Evolutionary conservation across 352 stramenopile genomes (phyloP), one percentile per base, ranked within the genome.

Genomic region (Phytophthora sojae): DNA sequence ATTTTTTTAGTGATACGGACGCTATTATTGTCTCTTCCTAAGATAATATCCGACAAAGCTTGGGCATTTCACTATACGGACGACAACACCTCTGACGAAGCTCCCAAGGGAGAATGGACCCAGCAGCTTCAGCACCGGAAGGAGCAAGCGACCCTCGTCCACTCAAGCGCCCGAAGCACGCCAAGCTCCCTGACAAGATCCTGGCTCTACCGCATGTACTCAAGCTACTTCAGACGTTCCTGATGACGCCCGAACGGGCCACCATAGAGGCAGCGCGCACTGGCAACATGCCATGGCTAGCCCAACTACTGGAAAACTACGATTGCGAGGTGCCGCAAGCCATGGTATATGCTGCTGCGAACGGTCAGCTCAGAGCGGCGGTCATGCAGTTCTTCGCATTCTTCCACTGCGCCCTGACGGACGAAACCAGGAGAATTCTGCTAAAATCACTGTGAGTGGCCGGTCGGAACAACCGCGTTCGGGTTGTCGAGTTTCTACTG

Each of bases 141-240:
- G 35, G 12, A 44, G 9, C 35, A 12, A 44, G 12, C 1, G 35
- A 44, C 35, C 35, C 12, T 44, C 35, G 9, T 44, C 35, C 35
- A 44, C 9, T 55, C 32, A 59, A 49, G 53, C n/a, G 58, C 21
- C 47, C 61, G 4, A 47, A 67, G 14, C 1, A 55, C 4, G 21
- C 32, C 8, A 15, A 19, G 3, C 55, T 68, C 19, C 61, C 52
- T 14, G 12, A 4, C 12, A 19, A 17, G 11, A 19, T 68, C 15
- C 9, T 39, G 25, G 52, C 52, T 14, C 17, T 61, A 17, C 29
- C 39, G 25, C 51, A 61, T 15, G 52, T 68, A n/a, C 14, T 61
- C 25, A 57, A 12, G 4, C 17, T 37, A 1, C 25, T 68, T 14
- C 26, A 55, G 12, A 59, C 37, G n/a, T 21, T 68, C 19, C n/a